These are phyloP conservation scores for Parietichytrium sp. DNA, from an alignment of 108 stramenopile genomes.

Conservation along the genomic window DNA sequence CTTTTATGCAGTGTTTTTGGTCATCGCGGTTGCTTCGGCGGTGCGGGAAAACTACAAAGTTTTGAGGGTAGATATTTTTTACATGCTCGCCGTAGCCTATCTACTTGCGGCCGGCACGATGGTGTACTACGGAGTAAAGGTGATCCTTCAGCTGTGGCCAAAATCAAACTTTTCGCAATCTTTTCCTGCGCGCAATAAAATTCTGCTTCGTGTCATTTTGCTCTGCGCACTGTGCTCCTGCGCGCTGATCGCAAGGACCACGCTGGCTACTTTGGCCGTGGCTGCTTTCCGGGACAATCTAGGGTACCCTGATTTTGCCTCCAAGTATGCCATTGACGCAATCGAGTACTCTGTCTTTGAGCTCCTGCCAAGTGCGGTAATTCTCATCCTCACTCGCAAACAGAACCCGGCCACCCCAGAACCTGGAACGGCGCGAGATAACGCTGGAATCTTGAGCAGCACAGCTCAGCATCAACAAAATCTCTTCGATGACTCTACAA, in stretches of 20 bases:
- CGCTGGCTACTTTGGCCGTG: not conserved
- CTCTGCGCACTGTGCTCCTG: not conserved
- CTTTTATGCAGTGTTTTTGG: not conserved
- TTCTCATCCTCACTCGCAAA: not conserved
- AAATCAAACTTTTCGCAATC: not conserved
- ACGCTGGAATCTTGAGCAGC: no score
- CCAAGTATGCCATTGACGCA: not conserved
- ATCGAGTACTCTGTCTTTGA: not conserved
- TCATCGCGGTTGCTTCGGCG: not conserved
- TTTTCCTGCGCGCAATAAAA: slow-evolving; percentile 10
- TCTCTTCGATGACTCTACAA: no score
- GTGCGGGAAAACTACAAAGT: not conserved
- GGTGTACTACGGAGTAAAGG: not conserved
- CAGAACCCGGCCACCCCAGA: not conserved
- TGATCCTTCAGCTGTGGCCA: not conserved
- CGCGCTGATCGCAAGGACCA: not conserved
- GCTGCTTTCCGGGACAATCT: not conserved
- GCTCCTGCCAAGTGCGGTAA: not conserved
- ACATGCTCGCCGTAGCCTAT: not conserved
- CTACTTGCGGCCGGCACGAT: not conserved
- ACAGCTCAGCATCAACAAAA: no score
- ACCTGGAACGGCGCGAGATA: no score
- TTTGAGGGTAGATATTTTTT: not conserved
- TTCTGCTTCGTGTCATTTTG: not conserved
- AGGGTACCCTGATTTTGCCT: not conserved